These are phyloP conservation scores for Lachnellula cervina DNA, from an alignment of 2,329 filamentous ascomycete genomes.

Conservation along the genomic window DNA sequence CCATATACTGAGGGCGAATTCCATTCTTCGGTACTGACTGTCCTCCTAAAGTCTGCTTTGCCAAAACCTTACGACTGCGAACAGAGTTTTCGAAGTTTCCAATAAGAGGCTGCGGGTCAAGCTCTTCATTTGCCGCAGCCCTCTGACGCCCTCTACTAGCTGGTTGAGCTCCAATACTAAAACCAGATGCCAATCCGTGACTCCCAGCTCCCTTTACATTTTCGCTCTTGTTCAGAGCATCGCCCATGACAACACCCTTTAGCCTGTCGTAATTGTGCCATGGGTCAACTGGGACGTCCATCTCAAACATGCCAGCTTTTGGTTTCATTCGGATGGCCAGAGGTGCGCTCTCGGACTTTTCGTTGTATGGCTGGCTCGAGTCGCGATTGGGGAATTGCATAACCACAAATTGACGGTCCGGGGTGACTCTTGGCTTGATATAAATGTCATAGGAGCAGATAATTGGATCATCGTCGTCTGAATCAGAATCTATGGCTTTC, in stretches of 20 bases:
- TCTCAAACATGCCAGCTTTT: constrained; percentile 75
- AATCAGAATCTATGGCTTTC: constrained; percentile 7
- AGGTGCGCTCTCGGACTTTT: constrained; percentile 51
- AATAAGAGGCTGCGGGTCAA: constrained; percentile 37
- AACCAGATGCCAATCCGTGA: constrained; percentile 68
- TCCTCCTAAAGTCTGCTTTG: constrained; percentile 80
- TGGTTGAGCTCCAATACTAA: constrained; percentile 53
- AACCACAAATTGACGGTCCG: constrained; percentile 65
- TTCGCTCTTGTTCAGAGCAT: constrained; percentile 57
- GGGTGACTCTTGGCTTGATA: constrained; percentile 67
- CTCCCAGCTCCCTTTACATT: constrained; percentile 54
- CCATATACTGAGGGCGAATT: constrained; percentile 64
- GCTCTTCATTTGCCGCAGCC: constrained; percentile 43
- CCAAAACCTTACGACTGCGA: constrained; percentile 65
- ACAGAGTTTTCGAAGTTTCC: constrained; percentile 63
- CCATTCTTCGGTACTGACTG: constrained; percentile 66
- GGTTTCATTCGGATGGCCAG: constrained; percentile 78
- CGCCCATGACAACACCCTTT: constrained; percentile 79
- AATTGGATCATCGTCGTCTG: constrained; percentile 55
- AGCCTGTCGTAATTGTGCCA: constrained; percentile 71
- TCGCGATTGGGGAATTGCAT: constrained; percentile 85
- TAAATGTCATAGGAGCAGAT: constrained; percentile 77
- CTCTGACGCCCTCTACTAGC: constrained; percentile 32
- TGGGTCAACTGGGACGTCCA: constrained; percentile 79
- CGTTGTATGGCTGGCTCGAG: constrained; percentile 53